Evolutionary conservation across 208 protist genomes (phyloP).

Genomic region (Strigomonas culicis): DNA sequence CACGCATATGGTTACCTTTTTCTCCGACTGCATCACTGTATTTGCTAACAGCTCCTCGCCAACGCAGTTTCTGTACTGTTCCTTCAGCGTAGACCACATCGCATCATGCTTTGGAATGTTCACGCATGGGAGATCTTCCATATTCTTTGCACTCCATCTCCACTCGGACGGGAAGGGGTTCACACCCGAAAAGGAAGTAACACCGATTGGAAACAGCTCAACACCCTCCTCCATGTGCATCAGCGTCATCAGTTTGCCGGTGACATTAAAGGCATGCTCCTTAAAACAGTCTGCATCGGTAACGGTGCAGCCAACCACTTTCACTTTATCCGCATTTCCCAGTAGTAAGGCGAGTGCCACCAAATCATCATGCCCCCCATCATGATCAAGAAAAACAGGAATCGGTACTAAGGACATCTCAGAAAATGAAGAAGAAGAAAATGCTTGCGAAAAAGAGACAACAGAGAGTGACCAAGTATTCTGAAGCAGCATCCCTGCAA

Average conservation of each 20-base stretch:
- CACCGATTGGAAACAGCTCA: constrained; percentile 65
- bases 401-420: constrained; percentile 20
- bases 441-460: background rate
- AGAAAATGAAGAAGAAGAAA: constrained; percentile 10
- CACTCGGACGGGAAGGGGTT: constrained; percentile 85
- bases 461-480: background rate
- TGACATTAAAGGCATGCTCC: constrained; percentile 62
- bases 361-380: constrained; percentile 84
- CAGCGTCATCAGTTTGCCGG: constrained; percentile 76
- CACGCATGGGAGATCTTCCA: constrained; percentile 80
- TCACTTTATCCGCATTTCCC: constrained; percentile 62
- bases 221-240: constrained; percentile 42
- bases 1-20: constrained; percentile 84
- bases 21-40: constrained; percentile 59
- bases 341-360: constrained; percentile 73
- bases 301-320: constrained; percentile 77
- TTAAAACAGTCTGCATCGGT: constrained; percentile 86
- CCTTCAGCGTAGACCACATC: constrained; percentile 42
- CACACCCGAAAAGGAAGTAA: constrained; percentile 64
- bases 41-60: constrained; percentile 84
- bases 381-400: constrained; percentile 83
- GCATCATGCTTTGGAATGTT: constrained; percentile 57
- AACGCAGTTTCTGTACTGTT: constrained; percentile 34
- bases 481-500: too few species aligned
- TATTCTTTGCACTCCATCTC: constrained; percentile 78